These are phyloP conservation scores for Prinsepia uniflora DNA, from an alignment of 306 rosid genomes.

Conservation along the genomic window DNA sequence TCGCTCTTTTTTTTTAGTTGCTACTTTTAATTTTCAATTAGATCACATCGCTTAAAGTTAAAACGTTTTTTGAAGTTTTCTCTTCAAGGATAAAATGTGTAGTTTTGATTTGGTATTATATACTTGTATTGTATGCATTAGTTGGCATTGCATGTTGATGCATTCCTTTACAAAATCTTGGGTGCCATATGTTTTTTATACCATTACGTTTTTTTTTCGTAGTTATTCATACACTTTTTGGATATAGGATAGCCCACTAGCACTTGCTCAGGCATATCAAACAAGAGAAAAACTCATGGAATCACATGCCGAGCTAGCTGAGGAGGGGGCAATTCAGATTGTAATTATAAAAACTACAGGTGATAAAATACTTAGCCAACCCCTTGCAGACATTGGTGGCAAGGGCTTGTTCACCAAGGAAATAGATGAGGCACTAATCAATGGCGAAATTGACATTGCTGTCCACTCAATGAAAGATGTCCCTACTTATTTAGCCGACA, in stretches of 20 bases:
- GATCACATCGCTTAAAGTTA: background rate
- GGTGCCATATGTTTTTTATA: background rate
- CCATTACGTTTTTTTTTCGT: background rate
- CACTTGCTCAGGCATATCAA: slow-evolving; percentile 88
- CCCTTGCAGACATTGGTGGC: slow-evolving; percentile 90
- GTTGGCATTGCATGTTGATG: slow-evolving; percentile 4
- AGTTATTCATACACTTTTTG: slow-evolving; percentile 30
- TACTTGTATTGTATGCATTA: background rate
- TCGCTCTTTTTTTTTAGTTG: background rate
- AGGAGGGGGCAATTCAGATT: slow-evolving; percentile 85
- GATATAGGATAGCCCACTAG: slow-evolving; percentile 84
- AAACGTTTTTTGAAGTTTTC: background rate
- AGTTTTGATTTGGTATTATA: background rate
- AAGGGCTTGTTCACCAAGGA: slow-evolving; percentile 93
- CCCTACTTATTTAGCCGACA: slow-evolving; percentile 73
- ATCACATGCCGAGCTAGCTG: slow-evolving; percentile 66
- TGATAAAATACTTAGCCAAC: slow-evolving; percentile 73
- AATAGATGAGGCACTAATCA: slow-evolving; percentile 82
- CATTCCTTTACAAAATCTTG: background rate
- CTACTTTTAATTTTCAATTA: background rate
- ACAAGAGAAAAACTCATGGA: slow-evolving; percentile 83
- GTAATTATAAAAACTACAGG: slow-evolving; percentile 83
- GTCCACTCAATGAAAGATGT: slow-evolving; percentile 97
- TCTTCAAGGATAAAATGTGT: background rate
- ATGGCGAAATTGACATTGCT: slow-evolving; percentile 71